Evolutionary conservation across 2,329 filamentous ascomycete species (phyloP).

Genomic region (Zymoseptoria ardabiliae): DNA sequence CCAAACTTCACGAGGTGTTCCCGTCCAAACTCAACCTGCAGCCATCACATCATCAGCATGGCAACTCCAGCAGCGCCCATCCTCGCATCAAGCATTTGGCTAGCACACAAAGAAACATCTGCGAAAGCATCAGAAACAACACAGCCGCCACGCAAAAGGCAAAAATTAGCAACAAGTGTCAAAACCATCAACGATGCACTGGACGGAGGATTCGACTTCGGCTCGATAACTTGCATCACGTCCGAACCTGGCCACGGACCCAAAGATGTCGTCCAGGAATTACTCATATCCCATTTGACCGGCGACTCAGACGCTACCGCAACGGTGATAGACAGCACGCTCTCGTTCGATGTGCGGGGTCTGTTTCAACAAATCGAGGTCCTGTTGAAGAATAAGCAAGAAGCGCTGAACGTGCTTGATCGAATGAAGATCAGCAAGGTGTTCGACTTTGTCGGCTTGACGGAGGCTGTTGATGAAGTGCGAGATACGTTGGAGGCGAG

Average conservation of each 20-base stretch:
- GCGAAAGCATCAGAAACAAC: constrained; percentile 56
- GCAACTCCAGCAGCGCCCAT: constrained; percentile 2
- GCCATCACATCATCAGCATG: constrained; percentile 2
- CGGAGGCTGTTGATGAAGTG: constrained; percentile 41
- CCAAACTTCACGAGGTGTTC: background rate
- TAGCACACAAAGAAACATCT: constrained; percentile 45
- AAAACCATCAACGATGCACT: constrained; percentile 32
- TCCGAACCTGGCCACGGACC: constrained; percentile 23
- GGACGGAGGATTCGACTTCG: constrained; percentile 32
- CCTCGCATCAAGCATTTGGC: constrained; percentile 6
- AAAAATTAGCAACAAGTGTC: constrained; percentile 47
- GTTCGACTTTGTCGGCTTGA: constrained; percentile 44
- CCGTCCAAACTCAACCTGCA: background rate
- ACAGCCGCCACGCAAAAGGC: constrained; percentile 26
- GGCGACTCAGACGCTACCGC: constrained; percentile 22
- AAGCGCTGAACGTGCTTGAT: constrained; percentile 34
- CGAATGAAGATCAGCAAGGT: constrained; percentile 43
- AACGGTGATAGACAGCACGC: constrained; percentile 41
- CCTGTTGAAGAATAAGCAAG: constrained; percentile 18
- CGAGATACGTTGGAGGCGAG: constrained; percentile 27
- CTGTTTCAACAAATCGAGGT: constrained; percentile 26
- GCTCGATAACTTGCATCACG: constrained; percentile 31
- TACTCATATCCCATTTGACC: constrained; percentile 36
- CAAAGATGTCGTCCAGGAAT: constrained; percentile 26
- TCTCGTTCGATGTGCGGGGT: constrained; percentile 38